phyloP scores from a whole-genome alignment of 2,329 filamentous ascomycete species.

The Atkinsonella texensis region DNA sequence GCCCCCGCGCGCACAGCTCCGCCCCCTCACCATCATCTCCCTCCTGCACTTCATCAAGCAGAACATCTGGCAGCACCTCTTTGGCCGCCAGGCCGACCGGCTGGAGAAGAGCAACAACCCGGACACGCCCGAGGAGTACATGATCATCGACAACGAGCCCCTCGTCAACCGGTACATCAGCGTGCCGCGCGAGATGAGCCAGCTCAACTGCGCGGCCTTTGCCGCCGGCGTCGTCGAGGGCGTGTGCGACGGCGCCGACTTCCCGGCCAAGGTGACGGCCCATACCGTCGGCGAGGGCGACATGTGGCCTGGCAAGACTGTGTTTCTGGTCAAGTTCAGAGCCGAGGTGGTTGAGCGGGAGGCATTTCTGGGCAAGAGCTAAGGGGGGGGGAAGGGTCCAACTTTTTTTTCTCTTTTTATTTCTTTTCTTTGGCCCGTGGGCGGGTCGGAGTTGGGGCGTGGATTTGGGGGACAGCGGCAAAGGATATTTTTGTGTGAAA shows the following conservation, averaged over 20 bases:
- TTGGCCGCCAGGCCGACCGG: conserved; percentile 79
- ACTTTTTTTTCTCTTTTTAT: no score
- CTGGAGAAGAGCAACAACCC: conserved; percentile 79
- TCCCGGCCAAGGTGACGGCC: conserved; percentile 78
- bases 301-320: conserved; percentile 93
- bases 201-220: conserved; percentile 92
- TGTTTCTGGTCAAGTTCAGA: conserved; percentile 89
- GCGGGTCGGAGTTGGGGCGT: no score
- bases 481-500: no score
- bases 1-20: conserved; percentile 54
- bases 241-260: conserved; percentile 84
- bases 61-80: conserved; percentile 83
- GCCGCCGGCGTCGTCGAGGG: conserved; percentile 94
- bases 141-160: conserved; percentile 98
- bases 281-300: conserved; percentile 65
- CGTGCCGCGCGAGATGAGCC: conserved; percentile 88
- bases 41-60: conserved; percentile 94
- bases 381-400: no score
- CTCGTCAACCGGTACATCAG: conserved; percentile 90
- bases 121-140: conserved; percentile 85
- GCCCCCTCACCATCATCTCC: conserved; percentile 78
- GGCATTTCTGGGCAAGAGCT: conserved; percentile 56
- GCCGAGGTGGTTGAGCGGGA: conserved; percentile 88
- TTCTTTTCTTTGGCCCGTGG: no score
- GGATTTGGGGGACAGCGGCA: no score